phyloP scores from a whole-genome alignment of 1,284 basidiomycete species.

The Cryptococcus neoformans region DNA sequence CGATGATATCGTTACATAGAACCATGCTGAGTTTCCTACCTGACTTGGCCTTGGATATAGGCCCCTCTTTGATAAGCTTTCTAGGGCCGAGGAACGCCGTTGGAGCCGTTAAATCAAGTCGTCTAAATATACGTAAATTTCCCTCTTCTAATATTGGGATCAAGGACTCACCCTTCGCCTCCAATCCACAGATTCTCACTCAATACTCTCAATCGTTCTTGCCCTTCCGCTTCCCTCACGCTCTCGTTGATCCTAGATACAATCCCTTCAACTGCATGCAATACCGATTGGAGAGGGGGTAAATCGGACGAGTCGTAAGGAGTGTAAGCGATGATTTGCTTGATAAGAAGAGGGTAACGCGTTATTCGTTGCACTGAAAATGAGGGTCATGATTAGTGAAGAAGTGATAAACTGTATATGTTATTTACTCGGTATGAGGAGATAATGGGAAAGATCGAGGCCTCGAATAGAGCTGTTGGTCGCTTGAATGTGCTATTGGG shows the following conservation, averaged over 20 bases:
- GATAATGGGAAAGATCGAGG: slow-evolving; percentile 83
- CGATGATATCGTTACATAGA: slow-evolving; percentile 74
- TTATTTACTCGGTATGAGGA: slow-evolving; percentile 79
- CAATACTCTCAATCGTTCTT: slow-evolving; percentile 66
- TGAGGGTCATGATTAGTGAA: neutral
- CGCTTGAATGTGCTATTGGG: slow-evolving; percentile 26
- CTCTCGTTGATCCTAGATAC: slow-evolving; percentile 82
- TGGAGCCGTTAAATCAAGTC: slow-evolving; percentile 83
- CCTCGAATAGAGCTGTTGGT: slow-evolving; percentile 71
- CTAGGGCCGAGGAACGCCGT: slow-evolving; percentile 75
- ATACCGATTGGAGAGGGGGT: slow-evolving; percentile 57
- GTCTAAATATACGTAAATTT: slow-evolving; percentile 51
- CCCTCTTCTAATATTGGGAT: neutral
- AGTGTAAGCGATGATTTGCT: slow-evolving; percentile 81
- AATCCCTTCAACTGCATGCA: slow-evolving; percentile 66
- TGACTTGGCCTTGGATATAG: slow-evolving; percentile 75
- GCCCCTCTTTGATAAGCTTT: slow-evolving; percentile 73
- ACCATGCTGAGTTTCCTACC: slow-evolving; percentile 72
- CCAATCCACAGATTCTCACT: slow-evolving; percentile 82
- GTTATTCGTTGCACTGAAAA: slow-evolving; percentile 87
- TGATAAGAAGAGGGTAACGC: slow-evolving; percentile 82
- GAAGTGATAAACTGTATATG: neutral
- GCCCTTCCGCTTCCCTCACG: slow-evolving; percentile 78
- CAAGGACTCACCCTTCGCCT: slow-evolving; percentile 60
- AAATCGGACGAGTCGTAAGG: slow-evolving; percentile 55